phyloP scores from a whole-genome alignment of 768 basidiomycete genomes.

The Cytidiella melzeri region DNA sequence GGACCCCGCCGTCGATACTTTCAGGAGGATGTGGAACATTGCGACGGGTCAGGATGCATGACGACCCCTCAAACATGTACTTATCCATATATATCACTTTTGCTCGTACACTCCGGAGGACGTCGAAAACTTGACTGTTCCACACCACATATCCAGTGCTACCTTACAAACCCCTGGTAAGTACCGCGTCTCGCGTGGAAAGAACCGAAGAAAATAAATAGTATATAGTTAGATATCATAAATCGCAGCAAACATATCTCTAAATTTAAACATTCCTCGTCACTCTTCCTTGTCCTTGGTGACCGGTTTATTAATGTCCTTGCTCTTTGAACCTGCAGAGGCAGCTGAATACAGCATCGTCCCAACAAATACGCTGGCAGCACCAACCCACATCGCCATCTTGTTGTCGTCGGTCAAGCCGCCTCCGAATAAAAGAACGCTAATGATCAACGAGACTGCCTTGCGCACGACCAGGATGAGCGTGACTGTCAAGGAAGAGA shows the following conservation, averaged over 20 bases:
- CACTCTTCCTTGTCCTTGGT: slow-evolving; percentile 7
- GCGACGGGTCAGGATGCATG: slow-evolving; percentile 54
- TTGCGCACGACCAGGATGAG: slow-evolving; percentile 79
- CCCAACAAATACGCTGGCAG: slow-evolving; percentile 60
- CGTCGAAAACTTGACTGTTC: too few species aligned
- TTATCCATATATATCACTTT: neutral
- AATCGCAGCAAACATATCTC: too few species aligned
- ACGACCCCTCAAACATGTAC: slow-evolving; percentile 1
- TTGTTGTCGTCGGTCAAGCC: slow-evolving; percentile 16
- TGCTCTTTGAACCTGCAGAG: neutral
- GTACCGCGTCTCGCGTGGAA: too few species aligned
- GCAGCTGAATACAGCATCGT: slow-evolving; percentile 61
- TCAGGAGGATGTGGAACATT: slow-evolving; percentile 67
- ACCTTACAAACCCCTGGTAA: too few species aligned
- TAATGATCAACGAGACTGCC: slow-evolving; percentile 69
- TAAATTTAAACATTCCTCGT: neutral
- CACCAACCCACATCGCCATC: slow-evolving; percentile 62
- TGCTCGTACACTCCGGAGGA: too few species aligned
- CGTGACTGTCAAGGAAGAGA: slow-evolving; percentile 70
- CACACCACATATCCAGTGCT: too few species aligned
- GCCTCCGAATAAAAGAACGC: slow-evolving; percentile 47
- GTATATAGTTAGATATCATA: too few species aligned
- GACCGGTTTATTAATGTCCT: neutral
- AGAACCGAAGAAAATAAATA: too few species aligned
- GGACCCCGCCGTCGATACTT: slow-evolving; percentile 50